Base-by-base conservation (phyloP, 495 filamentous ascomycete genomes). In the Penicillium goetzii region DNA sequence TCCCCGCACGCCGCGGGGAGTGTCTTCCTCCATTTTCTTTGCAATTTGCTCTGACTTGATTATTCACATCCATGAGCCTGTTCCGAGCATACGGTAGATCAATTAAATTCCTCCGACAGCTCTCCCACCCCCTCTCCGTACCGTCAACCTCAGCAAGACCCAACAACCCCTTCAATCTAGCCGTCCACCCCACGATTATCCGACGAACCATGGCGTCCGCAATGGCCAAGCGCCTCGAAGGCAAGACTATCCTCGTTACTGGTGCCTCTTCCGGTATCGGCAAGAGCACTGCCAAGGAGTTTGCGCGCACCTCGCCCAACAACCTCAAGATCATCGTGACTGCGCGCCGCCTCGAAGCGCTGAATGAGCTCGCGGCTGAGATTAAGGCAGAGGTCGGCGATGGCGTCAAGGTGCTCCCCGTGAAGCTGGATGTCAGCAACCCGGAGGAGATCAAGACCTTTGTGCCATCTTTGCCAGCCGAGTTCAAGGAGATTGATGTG, bases 251-350 rank as follows among this genome's bases (percentile, higher is more conserved):
- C 45, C 75, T 98, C 38, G 85, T 99, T 58, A 99, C 95, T 0
- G 95, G 95, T 43, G 95, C 95, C 38, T 95, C 90, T 0, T 97
- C 93, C 2, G 95, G 95, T 47, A 99, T 99, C 72, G 95, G 95
- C 2, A 84, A 84, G 59, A 89, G 86, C 73, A 92, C 88, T 51
- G 95, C 95, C 28, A 81, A 92, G 68, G 95, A 99, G 74, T 99
- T 99, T 70, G 95, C 95, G 15, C 87, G 90, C 52, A 93, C 95
- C 1, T 83, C 89, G 19, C 94, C 95, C 6, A 85, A 87, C 59
- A 81, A 86, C 74, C 85, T 98, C 56, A 92, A 91, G 74, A 83
- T 99, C 32, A 87, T 99, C 59, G 72, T 97, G 56, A 96, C 95
- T 9, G 95, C 95, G 23, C 84, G 95, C 34, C 87, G 95, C 51